Evolutionary conservation across 768 basidiomycete species (phyloP).

Genomic region (Fistulinella prunicolor): DNA sequence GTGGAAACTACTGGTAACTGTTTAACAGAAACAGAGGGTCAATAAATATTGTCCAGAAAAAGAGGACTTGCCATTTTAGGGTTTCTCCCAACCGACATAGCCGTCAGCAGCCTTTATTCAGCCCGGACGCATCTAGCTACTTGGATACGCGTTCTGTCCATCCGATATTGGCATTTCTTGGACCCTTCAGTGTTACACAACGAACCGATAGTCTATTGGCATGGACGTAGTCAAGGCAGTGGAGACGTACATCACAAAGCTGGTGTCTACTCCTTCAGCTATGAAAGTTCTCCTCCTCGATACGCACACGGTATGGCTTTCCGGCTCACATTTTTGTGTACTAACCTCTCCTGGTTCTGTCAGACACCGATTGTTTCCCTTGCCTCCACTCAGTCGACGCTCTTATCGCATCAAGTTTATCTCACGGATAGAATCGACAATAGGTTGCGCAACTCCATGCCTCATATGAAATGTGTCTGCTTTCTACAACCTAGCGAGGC

Average conservation of each 20-base stretch:
- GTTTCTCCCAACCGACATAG: not conserved
- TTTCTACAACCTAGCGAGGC: slow-evolving; percentile 83
- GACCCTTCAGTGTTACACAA: not conserved
- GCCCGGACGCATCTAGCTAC: not conserved
- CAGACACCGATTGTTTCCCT: slow-evolving; percentile 95
- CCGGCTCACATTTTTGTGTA: not conserved
- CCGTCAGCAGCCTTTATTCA: no score
- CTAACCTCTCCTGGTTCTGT: slow-evolving; percentile 4
- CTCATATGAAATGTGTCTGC: slow-evolving; percentile 96
- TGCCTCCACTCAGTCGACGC: slow-evolving; percentile 88
- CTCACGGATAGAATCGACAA: slow-evolving; percentile 98
- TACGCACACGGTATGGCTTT: slow-evolving; percentile 74
- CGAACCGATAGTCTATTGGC: not conserved
- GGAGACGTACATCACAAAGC: slow-evolving; percentile 87
- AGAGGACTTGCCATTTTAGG: not conserved
- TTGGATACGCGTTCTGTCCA: not conserved
- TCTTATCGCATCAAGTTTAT: slow-evolving; percentile 95
- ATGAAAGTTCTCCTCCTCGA: slow-evolving; percentile 98
- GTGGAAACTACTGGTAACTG: no score
- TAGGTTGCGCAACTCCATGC: slow-evolving; percentile 83
- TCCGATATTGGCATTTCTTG: not conserved
- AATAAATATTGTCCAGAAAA: no score
- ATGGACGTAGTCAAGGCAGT: slow-evolving; percentile 98
- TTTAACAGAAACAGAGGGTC: no score
- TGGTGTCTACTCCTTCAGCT: slow-evolving; percentile 78